These are phyloP conservation scores for Paratrypanosoma confusum DNA, from an alignment of 208 protist species.

Conservation along the genomic window DNA sequence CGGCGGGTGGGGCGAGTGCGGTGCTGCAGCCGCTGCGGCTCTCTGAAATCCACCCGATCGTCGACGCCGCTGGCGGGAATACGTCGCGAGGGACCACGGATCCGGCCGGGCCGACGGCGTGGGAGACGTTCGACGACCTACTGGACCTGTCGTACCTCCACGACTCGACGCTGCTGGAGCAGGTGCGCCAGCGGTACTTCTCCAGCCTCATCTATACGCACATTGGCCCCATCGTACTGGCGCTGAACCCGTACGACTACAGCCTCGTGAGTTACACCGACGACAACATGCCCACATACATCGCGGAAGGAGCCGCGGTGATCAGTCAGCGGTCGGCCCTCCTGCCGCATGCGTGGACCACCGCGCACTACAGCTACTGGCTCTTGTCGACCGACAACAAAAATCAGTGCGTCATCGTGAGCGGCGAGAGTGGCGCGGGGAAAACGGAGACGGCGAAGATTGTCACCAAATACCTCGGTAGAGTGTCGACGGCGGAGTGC, in stretches of 20 bases:
- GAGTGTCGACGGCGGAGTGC: conserved; percentile 11
- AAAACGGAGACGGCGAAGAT: conserved; percentile 34
- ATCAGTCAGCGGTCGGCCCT: conserved; percentile 9
- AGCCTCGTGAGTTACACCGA: conserved; percentile 17
- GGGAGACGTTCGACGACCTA: conserved; percentile 17
- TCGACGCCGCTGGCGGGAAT: conserved; percentile 4
- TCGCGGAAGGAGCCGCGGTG: conserved; percentile 10
- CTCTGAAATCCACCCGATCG: conserved; percentile 12
- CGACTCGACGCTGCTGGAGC: conserved; percentile 21
- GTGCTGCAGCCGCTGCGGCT: conserved; percentile 6
- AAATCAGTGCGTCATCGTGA: conserved; percentile 39
- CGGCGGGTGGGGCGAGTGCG: no score
- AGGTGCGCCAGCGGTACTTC: conserved; percentile 23
- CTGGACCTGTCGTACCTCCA: conserved; percentile 22
- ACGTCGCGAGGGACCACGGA: not conserved
- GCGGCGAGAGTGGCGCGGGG: conserved; percentile 32
- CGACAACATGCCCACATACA: conserved; percentile 23
- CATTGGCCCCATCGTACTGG: conserved; percentile 31
- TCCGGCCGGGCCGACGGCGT: conserved; percentile 1
- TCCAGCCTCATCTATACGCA: conserved; percentile 31
- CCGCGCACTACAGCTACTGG: conserved; percentile 30
- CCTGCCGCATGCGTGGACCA: conserved; percentile 24
- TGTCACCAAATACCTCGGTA: conserved; percentile 25
- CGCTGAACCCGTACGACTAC: conserved; percentile 36
- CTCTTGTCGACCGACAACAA: conserved; percentile 9